Conservation (phyloP, 75 land plant species). For the Isoetes taiwanensis region DNA sequence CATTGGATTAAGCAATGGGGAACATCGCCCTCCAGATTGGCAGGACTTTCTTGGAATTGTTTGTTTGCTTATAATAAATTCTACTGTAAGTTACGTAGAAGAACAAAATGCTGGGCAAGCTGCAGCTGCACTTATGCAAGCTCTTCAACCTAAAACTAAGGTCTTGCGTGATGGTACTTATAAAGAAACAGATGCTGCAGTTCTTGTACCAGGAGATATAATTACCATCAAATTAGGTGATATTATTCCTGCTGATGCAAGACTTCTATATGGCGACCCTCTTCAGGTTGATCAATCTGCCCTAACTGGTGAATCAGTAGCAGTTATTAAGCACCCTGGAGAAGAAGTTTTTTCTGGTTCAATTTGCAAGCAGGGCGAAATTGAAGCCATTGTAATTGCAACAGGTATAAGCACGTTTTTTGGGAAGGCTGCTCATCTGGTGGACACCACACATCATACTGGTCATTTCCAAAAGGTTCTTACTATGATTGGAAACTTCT, state of each 20-base stretch:
- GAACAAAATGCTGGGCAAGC: conserved; percentile 30
- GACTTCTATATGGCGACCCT: conserved; percentile 19
- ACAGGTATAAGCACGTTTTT: conserved; percentile 22
- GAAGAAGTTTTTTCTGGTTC: conserved; percentile 23
- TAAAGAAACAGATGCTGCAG: conserved; percentile 12
- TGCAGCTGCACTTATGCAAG: conserved; percentile 28
- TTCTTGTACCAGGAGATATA: conserved; percentile 17
- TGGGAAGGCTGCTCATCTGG: conserved; percentile 27
- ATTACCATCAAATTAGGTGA: conserved; percentile 23
- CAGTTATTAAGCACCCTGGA: conserved; percentile 17
- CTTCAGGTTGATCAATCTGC: conserved; percentile 19
- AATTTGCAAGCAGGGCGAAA: conserved; percentile 30
- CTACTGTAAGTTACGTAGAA: conserved; percentile 27
- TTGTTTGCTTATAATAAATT: conserved; percentile 14
- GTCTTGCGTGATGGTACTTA: conserved; percentile 18
- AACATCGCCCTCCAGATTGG: conserved; percentile 24
- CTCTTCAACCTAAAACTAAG: conserved; percentile 19
- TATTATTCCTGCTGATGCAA: conserved; percentile 17
- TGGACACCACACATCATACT: conserved; percentile 17
- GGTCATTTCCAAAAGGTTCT: conserved; percentile 35
- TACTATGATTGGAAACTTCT: conserved; percentile 20
- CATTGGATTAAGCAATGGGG: conserved; percentile 14
- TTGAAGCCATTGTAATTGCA: conserved; percentile 29
- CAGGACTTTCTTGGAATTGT: conserved; percentile 32
- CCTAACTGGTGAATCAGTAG: conserved; percentile 25